Percentiles rank a stretch among this genome's conserved stretches.
phyloP scores from a whole-genome alignment of 495 filamentous ascomycete species.

The Cercophora newfieldiana region DNA sequence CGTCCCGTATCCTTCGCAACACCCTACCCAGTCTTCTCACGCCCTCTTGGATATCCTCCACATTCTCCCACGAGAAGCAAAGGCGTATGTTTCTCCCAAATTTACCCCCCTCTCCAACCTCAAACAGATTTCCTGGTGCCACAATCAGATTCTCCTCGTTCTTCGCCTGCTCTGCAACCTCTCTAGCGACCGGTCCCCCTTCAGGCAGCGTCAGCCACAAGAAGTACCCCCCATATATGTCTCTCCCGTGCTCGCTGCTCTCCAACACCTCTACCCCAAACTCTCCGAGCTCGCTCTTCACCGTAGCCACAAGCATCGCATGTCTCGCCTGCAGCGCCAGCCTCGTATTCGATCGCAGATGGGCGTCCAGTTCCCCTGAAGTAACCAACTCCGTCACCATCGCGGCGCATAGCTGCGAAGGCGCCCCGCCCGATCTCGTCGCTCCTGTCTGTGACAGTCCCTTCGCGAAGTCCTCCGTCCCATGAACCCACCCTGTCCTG shows the following conservation, averaged over 20 bases:
- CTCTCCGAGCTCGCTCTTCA: slow-evolving; percentile 56
- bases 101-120: slow-evolving; percentile 56
- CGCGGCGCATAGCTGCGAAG: slow-evolving; percentile 68
- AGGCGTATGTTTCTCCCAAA: slow-evolving; percentile 62
- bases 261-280: slow-evolving; percentile 54
- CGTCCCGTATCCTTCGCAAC: slow-evolving; percentile 26
- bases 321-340: slow-evolving; percentile 61
- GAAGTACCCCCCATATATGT: slow-evolving; percentile 72
- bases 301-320: slow-evolving; percentile 50
- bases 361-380: slow-evolving; percentile 48
- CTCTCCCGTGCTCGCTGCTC: slow-evolving; percentile 22
- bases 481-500: slow-evolving; percentile 82
- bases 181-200: slow-evolving; percentile 44
- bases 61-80: slow-evolving; percentile 76
- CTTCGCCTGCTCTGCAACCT: slow-evolving; percentile 55
- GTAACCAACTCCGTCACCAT: slow-evolving; percentile 62
- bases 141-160: slow-evolving; percentile 62
- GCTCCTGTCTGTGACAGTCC: slow-evolving; percentile 71
- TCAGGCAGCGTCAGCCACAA: slow-evolving; percentile 70
- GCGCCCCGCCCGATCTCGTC: slow-evolving; percentile 72
- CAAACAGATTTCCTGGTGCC: slow-evolving; percentile 65
- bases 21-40: slow-evolving; percentile 60
- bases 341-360: slow-evolving; percentile 42
- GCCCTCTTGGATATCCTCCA: slow-evolving; percentile 66
- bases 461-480: slow-evolving; percentile 62